Base-by-base conservation (phyloP, 1,139 yeast genomes). In the Hyphopichia burtonii region DNA sequence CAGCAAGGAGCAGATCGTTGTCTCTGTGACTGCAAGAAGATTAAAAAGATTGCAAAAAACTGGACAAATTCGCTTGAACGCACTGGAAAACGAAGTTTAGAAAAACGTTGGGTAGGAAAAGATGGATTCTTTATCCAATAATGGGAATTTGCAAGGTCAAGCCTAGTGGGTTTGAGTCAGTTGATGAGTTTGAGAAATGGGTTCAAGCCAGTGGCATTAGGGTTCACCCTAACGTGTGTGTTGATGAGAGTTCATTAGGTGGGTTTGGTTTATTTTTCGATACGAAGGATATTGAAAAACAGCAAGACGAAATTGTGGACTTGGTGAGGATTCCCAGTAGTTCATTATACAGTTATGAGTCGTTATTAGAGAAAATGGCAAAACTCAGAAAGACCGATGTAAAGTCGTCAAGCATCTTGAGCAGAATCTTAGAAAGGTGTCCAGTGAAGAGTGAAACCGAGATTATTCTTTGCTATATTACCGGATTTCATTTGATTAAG, bases 181-280 rank as follows among this genome's bases (percentile, higher is more conserved):
- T 25, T 25, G 28, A 25, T 4, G 7, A 5, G 11, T 25, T 25
- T 11, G n/a, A 25, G n/a, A 5, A 11, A 8, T 25, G 28, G 28
- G 37, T 16, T 22, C 11, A 28, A n/a, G 31, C n/a, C 8, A 18
- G 25, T 33, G 15, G 25, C 18, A 19, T 19, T 4, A 17, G 15
- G 12, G 25, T 10, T 2, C 35, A 28, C 14, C 48, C 53, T 1
- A 30, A 46, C 8, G 36, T 67, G 10, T 32, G 51, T 3, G 53
- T 68, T 19, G 58, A 51, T 9, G 14, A 41, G 15, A 65, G 70
- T 44, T 36, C 45, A 2, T 48, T 65, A 17, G 74, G 74, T 5
- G 74, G 74, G 3, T 49, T 50, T n/a, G 74, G 74, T 8, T 42
- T 68, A n/a, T 56, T 63, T 42, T 58, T 57, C 35, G 49, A 52